Percentiles rank a stretch among this genome's conserved stretches.
Evolutionary conservation across 1,284 basidiomycete genomes (phyloP).

Genomic region (Sanguinoderma infundibulare): DNA sequence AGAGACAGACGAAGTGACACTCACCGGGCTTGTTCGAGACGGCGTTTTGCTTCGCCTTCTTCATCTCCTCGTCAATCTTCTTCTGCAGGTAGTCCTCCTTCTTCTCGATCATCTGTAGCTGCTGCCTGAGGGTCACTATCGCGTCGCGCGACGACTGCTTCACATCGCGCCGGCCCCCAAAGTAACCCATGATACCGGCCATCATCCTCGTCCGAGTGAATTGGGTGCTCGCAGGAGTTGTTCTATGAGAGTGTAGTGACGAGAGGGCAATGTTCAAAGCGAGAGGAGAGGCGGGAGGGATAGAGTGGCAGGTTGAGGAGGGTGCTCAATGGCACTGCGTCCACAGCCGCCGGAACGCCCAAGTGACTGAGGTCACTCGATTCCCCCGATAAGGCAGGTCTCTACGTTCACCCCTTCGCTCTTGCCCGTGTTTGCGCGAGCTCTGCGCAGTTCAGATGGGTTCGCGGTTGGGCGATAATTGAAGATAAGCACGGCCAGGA

Average conservation of each 20-base stretch:
- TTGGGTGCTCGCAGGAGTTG: neutral
- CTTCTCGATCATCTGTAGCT: slow-evolving; percentile 97
- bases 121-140: slow-evolving; percentile 85
- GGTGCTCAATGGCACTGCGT: slow-evolving; percentile 14
- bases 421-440: neutral
- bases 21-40: slow-evolving; percentile 92
- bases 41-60: slow-evolving; percentile 93
- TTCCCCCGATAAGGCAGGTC: slow-evolving; percentile 37
- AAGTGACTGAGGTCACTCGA: slow-evolving; percentile 34
- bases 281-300: slow-evolving; percentile 1
- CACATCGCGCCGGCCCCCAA: slow-evolving; percentile 77
- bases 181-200: slow-evolving; percentile 88
- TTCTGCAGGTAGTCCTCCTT: slow-evolving; percentile 97
- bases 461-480: neutral
- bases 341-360: neutral
- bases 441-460: neutral
- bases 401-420: slow-evolving; percentile 10
- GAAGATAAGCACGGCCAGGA: neutral
- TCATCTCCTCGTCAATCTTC: slow-evolving; percentile 95
- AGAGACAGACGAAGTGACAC: slow-evolving; percentile 2
- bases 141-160: slow-evolving; percentile 85
- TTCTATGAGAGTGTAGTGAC: neutral
- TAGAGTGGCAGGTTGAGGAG: slow-evolving; percentile 18
- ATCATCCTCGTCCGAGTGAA: slow-evolving; percentile 54
- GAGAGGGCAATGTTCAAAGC: neutral